These are phyloP conservation scores for Mycosarcoma mackinlayi DNA, from an alignment of 1,284 basidiomycete genomes.

Conservation along the genomic window DNA sequence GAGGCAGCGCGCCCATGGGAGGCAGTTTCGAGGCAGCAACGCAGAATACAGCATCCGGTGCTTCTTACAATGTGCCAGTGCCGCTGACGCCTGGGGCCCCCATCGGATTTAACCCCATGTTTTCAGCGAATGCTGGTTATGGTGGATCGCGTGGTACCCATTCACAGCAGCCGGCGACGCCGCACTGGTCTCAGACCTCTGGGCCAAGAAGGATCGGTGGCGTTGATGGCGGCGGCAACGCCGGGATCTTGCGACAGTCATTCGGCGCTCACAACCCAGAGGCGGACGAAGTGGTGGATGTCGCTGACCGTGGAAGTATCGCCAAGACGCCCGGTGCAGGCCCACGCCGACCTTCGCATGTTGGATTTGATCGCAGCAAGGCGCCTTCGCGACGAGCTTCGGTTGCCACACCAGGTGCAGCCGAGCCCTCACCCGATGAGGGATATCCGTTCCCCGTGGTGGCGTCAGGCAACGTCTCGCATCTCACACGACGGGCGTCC, in stretches of 20 bases:
- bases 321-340: slow-evolving; percentile 47
- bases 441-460: slow-evolving; percentile 59
- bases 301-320: slow-evolving; percentile 4
- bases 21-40: slow-evolving; percentile 12
- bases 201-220: slow-evolving; percentile 24
- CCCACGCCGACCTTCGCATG: slow-evolving; percentile 36
- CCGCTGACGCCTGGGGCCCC: slow-evolving; percentile 13
- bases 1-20: slow-evolving; percentile 50
- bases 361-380: background rate
- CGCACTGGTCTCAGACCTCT: slow-evolving; percentile 58
- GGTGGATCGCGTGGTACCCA: background rate
- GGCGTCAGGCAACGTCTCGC: slow-evolving; percentile 13
- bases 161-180: slow-evolving; percentile 48
- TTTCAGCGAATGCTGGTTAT: slow-evolving; percentile 13
- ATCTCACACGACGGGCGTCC: slow-evolving; percentile 41
- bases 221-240: background rate
- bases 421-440: slow-evolving; percentile 15
- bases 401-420: slow-evolving; percentile 32
- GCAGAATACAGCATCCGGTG: slow-evolving; percentile 44
- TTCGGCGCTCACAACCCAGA: slow-evolving; percentile 5
- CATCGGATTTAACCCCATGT: slow-evolving; percentile 49
- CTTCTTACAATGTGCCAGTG: slow-evolving; percentile 23
- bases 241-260: slow-evolving; percentile 5
- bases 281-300: slow-evolving; percentile 26
- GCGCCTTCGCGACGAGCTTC: slow-evolving; percentile 18